Evolutionary conservation across 176 grass and related monocot species (phyloP).

Genomic region (Eragrostis curvula): DNA sequence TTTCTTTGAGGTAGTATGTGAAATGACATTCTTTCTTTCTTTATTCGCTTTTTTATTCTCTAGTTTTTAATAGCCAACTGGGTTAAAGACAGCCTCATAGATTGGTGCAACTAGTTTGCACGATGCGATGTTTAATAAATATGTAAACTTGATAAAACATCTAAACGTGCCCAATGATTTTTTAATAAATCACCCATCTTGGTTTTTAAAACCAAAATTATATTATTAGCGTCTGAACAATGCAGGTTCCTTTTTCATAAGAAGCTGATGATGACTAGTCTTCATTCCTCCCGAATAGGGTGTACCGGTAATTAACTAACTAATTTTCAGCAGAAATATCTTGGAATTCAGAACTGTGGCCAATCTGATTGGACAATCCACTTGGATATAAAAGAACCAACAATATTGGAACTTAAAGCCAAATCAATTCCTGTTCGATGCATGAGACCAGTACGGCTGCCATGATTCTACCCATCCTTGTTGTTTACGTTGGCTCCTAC

Average conservation of each 20-base stretch:
- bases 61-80: background rate
- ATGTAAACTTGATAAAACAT: background rate
- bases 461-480: background rate
- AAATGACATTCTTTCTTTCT: background rate
- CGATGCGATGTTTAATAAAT: background rate
- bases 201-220: background rate
- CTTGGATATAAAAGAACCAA: constrained; percentile 24
- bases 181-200: background rate
- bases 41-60: background rate
- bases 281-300: background rate
- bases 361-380: constrained; percentile 17
- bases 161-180: background rate
- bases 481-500: constrained; percentile 15
- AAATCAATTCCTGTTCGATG: constrained; percentile 27
- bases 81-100: too few relatives aligned
- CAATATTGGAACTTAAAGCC: constrained; percentile 22
- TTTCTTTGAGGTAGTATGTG: background rate
- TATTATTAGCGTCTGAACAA: background rate
- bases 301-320: constrained; percentile 16
- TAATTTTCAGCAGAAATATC: constrained; percentile 10
- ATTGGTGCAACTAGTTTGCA: too few relatives aligned
- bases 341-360: background rate
- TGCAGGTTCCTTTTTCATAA: background rate
- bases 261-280: too few relatives aligned
- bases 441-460: constrained; percentile 30